Evolutionary conservation across 1,139 yeast species (phyloP).

Genomic region (Arxiozyma heterogenica): DNA sequence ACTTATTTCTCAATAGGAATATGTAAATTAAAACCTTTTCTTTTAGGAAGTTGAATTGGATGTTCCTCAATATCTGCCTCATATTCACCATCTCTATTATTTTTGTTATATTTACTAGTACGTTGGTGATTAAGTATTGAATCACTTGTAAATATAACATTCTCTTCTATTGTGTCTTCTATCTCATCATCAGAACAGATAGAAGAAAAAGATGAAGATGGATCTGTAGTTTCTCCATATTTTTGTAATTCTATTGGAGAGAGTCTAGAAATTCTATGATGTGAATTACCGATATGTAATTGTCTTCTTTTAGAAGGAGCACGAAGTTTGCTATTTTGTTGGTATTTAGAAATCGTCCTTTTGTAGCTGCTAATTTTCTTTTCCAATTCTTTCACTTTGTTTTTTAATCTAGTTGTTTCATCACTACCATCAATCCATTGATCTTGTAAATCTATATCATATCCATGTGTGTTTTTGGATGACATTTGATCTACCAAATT

Average conservation of each 20-base stretch:
- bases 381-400: constrained; percentile 25
- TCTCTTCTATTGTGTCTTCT: constrained; percentile 1
- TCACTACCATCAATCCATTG: background rate
- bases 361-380: constrained; percentile 24
- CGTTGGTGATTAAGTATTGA: background rate
- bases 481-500: constrained; percentile 6
- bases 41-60: background rate
- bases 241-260: constrained; percentile 19
- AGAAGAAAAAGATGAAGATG: constrained; percentile 9
- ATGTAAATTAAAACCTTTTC: constrained; percentile 3
- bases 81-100: constrained; percentile 2
- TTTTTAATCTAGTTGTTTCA: constrained; percentile 13
- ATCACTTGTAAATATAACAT: background rate
- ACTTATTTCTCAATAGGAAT: background rate
- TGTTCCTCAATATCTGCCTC: constrained; percentile 10
- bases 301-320: background rate
- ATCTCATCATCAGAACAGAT: constrained; percentile 6
- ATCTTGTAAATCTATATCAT: background rate
- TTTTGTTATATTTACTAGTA: background rate
- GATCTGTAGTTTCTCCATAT: constrained; percentile 21
- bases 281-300: background rate
- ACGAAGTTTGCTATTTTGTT: background rate
- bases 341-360: constrained; percentile 7
- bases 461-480: background rate
- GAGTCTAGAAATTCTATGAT: constrained; percentile 17